Evolutionary conservation across 2,329 filamentous ascomycete genomes (phyloP).

Genomic region (Thermomyces lanuginosus): DNA sequence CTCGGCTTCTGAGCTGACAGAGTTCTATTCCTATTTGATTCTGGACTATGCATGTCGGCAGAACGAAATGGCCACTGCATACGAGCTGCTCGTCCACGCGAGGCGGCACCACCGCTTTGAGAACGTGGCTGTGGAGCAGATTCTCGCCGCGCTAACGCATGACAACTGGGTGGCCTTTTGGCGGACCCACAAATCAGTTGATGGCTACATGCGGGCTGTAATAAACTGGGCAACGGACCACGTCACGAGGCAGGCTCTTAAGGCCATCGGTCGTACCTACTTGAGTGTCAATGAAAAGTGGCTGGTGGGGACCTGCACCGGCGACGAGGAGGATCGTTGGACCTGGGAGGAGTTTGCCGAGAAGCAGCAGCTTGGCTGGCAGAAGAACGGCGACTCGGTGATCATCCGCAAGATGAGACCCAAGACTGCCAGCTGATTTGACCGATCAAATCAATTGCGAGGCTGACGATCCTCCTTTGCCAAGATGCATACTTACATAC

Average conservation of each 20-base stretch:
- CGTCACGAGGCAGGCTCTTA: slow-evolving; percentile 62
- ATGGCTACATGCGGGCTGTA: slow-evolving; percentile 62
- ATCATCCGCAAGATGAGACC: slow-evolving; percentile 48
- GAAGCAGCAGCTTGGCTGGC: slow-evolving; percentile 68
- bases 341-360: slow-evolving; percentile 56
- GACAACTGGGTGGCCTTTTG: slow-evolving; percentile 75
- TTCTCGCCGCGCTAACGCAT: slow-evolving; percentile 54
- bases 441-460: too few relatives aligned
- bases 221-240: slow-evolving; percentile 65
- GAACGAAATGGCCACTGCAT: slow-evolving; percentile 56
- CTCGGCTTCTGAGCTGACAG: slow-evolving; percentile 54
- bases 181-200: slow-evolving; percentile 51
- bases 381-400: slow-evolving; percentile 54
- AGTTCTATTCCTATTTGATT: slow-evolving; percentile 66
- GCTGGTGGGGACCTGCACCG: slow-evolving; percentile 39
- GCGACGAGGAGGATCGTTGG: slow-evolving; percentile 25
- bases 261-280: slow-evolving; percentile 74
- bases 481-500: too few relatives aligned
- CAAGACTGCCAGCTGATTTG: slow-evolving; percentile 4
- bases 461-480: too few relatives aligned
- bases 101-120: slow-evolving; percentile 39
- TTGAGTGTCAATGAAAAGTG: slow-evolving; percentile 58
- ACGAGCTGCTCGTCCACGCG: slow-evolving; percentile 41
- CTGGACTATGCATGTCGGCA: slow-evolving; percentile 81
- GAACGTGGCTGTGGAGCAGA: slow-evolving; percentile 51